A percentile compares a stretch with the other conserved stretches of the same genome.
Conservation (phyloP, 495 filamentous ascomycete genomes). For the Staphylotrichum tortipilum region DNA sequence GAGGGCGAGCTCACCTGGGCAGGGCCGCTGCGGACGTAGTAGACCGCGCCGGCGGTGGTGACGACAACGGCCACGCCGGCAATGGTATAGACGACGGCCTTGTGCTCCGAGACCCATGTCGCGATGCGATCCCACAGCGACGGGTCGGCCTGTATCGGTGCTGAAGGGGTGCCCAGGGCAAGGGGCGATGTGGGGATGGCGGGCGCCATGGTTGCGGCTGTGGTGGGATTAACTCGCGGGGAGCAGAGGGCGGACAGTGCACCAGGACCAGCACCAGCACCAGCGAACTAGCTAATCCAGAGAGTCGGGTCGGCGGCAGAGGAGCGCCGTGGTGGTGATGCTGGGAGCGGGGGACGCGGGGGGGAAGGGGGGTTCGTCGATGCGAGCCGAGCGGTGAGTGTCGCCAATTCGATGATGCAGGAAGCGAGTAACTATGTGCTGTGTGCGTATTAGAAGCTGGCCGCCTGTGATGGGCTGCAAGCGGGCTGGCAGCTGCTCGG, state of each 20-base stretch:
- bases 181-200: conserved; percentile 32
- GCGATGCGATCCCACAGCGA: conserved; percentile 84
- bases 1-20: conserved; percentile 16
- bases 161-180: conserved; percentile 25
- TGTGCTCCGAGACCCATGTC: conserved; percentile 90
- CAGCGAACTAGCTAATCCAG: no score
- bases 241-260: no score
- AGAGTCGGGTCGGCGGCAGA: conserved; percentile 1
- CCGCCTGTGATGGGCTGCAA: no score
- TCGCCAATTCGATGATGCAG: conserved; percentile 5
- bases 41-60: conserved; percentile 80
- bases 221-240: background rate
- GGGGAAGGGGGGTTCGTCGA: background rate
- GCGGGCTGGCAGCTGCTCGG: conserved; percentile 4
- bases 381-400: conserved; percentile 1
- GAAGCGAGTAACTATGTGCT: background rate
- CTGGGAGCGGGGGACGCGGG: background rate
- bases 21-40: conserved; percentile 60
- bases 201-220: conserved; percentile 30
- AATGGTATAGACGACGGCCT: conserved; percentile 89
- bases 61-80: conserved; percentile 88
- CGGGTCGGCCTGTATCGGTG: conserved; percentile 40
- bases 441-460: background rate
- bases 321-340: background rate
- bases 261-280: no score